Base-by-base conservation (phyloP, 2,329 filamentous ascomycete genomes). In the Nigrospora sphaerica region DNA sequence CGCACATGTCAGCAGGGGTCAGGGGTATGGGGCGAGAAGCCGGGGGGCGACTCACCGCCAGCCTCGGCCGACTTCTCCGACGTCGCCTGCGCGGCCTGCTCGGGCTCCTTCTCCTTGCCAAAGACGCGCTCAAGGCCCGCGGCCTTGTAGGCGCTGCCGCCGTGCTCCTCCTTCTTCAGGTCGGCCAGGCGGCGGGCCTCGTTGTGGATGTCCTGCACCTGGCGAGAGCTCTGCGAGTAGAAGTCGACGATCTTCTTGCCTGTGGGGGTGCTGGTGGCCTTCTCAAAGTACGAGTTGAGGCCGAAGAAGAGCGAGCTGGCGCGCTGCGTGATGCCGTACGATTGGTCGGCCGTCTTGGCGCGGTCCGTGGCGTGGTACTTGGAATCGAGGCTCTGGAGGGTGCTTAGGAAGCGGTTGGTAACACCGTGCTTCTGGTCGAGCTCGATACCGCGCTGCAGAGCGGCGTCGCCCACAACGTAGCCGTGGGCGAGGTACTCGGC, bases 401-500 rank as follows among this genome's bases (percentile, higher is more conserved):
- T 87, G 52, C 67, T 73, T 52, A 88, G 81, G 78, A 98, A 98
- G 57, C 84, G 83, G 61, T 66, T 74, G 48, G 86, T 87, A 60
- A 97, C 83, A 55, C 88, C 88, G 69, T 97, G 91, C 72, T 92
- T 86, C 64, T 86, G 74, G 73, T 98, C 93, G 44, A 97, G 81
- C 31, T 88, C 81, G 60, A 98, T 87, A 52, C 89, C 92, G 52
- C 79, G 79, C 71, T 93, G 80, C 57, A 95, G 84, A 43, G 88
- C 87, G 28, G 68, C 74, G 47, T 84, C 80, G 31, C 80, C 90
- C 54, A 97, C 76, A 35, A 83, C 79, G 71, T 98, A 98, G 57
- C 93, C 93, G 60, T 96, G 89, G 12, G 93, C 91, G 32, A 98
- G 85, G 69, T 97, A 96, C 73, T 98, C 93, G 54, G 93, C 93